Percentiles rank a stretch among this genome's conserved stretches.
These are phyloP conservation scores for Zymoseptoria tritici DNA, from an alignment of 2,329 filamentous ascomycete species.

Conservation along the genomic window DNA sequence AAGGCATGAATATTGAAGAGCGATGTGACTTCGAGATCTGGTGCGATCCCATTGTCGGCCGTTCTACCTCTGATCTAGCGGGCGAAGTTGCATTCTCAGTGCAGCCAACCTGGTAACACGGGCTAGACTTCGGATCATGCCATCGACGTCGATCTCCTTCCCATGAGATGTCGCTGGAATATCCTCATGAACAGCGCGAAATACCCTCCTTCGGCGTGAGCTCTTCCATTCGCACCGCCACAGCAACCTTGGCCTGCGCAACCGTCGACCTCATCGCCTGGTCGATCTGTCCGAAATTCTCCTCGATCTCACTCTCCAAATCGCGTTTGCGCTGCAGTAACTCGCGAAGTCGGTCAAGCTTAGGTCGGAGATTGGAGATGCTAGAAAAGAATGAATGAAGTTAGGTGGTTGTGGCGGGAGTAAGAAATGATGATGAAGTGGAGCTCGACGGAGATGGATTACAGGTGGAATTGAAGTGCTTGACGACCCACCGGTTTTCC, in stretches of 20 bases:
- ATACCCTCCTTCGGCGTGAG: not conserved
- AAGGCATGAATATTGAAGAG: not conserved
- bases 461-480: not conserved
- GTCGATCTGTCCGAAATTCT: slow-evolving; percentile 9
- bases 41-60: not conserved
- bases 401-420: slow-evolving; percentile 1
- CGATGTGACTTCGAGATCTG: not conserved
- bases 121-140: too few species aligned
- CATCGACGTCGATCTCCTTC: too few species aligned
- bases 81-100: not conserved
- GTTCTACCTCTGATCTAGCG: too few species aligned
- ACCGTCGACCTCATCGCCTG: slow-evolving; percentile 6
- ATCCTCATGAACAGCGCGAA: too few species aligned
- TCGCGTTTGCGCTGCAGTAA: slow-evolving; percentile 16
- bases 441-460: not conserved
- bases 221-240: not conserved
- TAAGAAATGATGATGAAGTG: not conserved
- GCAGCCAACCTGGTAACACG: not conserved
- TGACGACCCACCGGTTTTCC: slow-evolving; percentile 7
- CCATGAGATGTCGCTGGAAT: too few species aligned
- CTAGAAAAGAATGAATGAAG: not conserved
- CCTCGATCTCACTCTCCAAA: slow-evolving; percentile 10
- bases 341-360: slow-evolving; percentile 16
- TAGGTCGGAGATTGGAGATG: slow-evolving; percentile 8
- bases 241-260: slow-evolving; percentile 15